A percentile compares a stretch with the other conserved stretches of the same genome.
phyloP scores from a whole-genome alignment of 2,329 filamentous ascomycete genomes.

The Parastagonospora nodorum region DNA sequence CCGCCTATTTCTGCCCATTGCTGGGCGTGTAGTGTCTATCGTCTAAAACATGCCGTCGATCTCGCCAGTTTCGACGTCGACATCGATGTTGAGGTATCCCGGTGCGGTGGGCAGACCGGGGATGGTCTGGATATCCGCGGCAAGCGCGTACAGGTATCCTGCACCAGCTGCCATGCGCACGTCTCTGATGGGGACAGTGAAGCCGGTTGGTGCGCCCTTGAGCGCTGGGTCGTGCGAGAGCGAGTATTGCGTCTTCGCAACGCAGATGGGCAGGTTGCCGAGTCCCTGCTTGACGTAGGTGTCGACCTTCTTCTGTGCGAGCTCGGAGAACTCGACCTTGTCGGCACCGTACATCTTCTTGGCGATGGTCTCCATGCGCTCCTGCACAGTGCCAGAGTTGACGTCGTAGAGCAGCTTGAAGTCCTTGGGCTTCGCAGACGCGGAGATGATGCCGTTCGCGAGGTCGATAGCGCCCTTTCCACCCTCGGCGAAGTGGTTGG shows the following conservation, averaged over 20 bases:
- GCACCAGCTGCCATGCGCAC: constrained; percentile 93
- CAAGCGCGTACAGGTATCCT: constrained; percentile 80
- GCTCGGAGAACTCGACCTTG: constrained; percentile 88
- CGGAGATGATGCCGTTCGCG: constrained; percentile 82
- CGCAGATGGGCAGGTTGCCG: constrained; percentile 89
- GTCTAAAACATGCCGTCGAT: constrained; percentile 78
- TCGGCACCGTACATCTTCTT: constrained; percentile 93
- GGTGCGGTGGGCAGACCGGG: constrained; percentile 93
- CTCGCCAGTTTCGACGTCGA: constrained; percentile 58
- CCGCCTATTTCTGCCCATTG: background rate
- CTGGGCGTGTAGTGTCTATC: background rate
- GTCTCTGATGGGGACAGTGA: constrained; percentile 92
- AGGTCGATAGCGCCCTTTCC: constrained; percentile 88
- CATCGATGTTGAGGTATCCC: constrained; percentile 92
- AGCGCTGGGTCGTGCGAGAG: constrained; percentile 89
- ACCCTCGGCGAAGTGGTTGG: constrained; percentile 97
- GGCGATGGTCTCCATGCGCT: constrained; percentile 89
- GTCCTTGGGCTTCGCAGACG: constrained; percentile 78
- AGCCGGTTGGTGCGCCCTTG: constrained; percentile 93
- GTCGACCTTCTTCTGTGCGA: constrained; percentile 95
- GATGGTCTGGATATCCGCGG: constrained; percentile 98
- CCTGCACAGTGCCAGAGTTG: constrained; percentile 72
- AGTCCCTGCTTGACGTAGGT: constrained; percentile 92
- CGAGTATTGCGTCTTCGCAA: constrained; percentile 98
- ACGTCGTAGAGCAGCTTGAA: constrained; percentile 86